Evolutionary conservation across 1,284 basidiomycete genomes (phyloP).

Genomic region (Ganoderma resinaceum): DNA sequence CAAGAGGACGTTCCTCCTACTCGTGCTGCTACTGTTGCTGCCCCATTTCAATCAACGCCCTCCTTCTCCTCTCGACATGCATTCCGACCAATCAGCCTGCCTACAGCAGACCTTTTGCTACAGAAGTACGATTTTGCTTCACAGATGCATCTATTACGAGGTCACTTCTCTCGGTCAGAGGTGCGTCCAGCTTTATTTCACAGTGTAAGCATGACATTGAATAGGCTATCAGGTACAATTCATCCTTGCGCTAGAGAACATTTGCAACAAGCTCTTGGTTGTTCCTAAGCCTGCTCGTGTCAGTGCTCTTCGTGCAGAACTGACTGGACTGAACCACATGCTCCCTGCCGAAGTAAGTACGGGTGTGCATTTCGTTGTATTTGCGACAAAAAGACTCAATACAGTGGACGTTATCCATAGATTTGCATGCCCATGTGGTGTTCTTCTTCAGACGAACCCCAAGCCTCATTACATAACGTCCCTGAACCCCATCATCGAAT

Average conservation of each 20-base stretch:
- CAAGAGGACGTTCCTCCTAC: conserved; percentile 63
- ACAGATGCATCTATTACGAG: conserved; percentile 80
- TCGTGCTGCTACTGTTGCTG: conserved; percentile 40
- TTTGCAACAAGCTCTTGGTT: conserved; percentile 90
- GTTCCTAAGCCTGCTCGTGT: conserved; percentile 95
- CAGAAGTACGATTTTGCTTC: conserved; percentile 72
- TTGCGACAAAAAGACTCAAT: conserved; percentile 10
- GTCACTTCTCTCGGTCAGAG: conserved; percentile 93
- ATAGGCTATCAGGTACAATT: conserved; percentile 72
- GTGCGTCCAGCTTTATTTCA: conserved; percentile 47
- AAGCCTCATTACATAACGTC: conserved; percentile 35
- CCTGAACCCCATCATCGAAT: conserved; percentile 90
- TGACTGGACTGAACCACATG: conserved; percentile 96
- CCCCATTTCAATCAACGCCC: conserved; percentile 72
- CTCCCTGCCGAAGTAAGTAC: conserved; percentile 86
- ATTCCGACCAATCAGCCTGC: conserved; percentile 51
- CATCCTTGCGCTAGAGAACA: conserved; percentile 88
- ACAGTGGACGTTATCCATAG: conserved; percentile 45
- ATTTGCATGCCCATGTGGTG: conserved; percentile 99
- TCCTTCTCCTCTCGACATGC: conserved; percentile 59
- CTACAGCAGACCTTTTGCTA: conserved; percentile 60
- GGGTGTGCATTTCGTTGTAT: conserved; percentile 15
- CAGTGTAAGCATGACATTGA: conserved; percentile 19
- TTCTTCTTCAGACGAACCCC: conserved; percentile 67
- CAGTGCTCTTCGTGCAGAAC: conserved; percentile 93